These are phyloP conservation scores for Eimeria maxima DNA, from an alignment of 169 alveolate genomes.

Conservation along the genomic window DNA sequence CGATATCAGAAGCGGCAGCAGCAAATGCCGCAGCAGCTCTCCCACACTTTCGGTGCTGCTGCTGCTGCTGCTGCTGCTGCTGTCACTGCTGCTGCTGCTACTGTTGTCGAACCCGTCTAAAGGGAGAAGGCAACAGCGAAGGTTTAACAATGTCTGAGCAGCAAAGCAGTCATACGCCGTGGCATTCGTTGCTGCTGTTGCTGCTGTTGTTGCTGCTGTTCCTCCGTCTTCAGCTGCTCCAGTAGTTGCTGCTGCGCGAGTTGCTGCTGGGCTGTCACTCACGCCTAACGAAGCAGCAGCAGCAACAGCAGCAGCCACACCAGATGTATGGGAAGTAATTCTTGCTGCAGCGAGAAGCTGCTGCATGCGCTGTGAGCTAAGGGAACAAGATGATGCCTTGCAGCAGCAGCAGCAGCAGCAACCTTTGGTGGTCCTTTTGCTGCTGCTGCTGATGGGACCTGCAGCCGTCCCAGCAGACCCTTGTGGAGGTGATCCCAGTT, in stretches of 20 bases:
- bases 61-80: conserved; percentile 27
- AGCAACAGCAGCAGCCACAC: conserved; percentile 17
- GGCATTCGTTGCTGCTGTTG: neutral
- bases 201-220: conserved; percentile 26
- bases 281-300: neutral
- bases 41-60: neutral
- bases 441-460: conserved; percentile 50
- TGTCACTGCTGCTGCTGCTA: neutral
- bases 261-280: neutral
- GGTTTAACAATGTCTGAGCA: neutral
- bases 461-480: neutral
- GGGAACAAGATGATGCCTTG: neutral
- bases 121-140: conserved; percentile 34
- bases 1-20: conserved; percentile 42
- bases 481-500: neutral
- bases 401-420: conserved; percentile 73
- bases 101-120: neutral
- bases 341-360: conserved; percentile 31
- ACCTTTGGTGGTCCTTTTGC: neutral
- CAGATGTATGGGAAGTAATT: neutral
- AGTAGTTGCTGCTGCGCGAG: conserved; percentile 7
- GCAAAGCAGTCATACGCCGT: neutral
- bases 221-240: neutral
- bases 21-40: conserved; percentile 46
- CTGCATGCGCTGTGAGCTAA: neutral